Base-by-base conservation (phyloP, 2,329 filamentous ascomycete genomes). In the Neoascochyta sp. region DNA sequence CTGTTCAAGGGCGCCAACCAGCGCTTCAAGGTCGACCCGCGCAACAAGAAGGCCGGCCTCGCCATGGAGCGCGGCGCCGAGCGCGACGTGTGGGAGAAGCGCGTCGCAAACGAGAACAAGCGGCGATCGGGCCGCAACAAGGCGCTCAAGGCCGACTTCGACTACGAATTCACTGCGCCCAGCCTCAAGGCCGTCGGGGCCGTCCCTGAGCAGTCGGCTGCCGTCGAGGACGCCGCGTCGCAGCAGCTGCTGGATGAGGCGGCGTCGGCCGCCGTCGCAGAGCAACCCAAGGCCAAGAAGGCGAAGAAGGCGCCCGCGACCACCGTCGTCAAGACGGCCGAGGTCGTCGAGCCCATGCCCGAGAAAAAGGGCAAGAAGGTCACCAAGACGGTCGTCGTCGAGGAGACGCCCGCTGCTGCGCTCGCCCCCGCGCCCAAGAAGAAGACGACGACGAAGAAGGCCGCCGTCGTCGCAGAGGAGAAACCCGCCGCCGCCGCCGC, bases 1-100 rank as follows among this genome's bases (percentile, higher is more conserved):
- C 70, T 95, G 30, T 96, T 88, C 78, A 88, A 92, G 68, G 88
- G 88, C 20, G 86, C 88, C 53, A 90, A 93, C 65, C 80, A 79
- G 54, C 83, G 89, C 33, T 95, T 92, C 74, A 94, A 94, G 73
- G 75, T 75, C 41, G 80, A 90, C 9, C 90, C 92, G 12, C 83
- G 86, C 74, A 92, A 88, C 66, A 85, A 85, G 67, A 83, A 96
- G 61, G 84, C 83, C 38, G 86, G 86, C 27, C 73, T 79, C 50
- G 75, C 78, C 50, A 73, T 96, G 45, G 79, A 82, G 52, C 78
- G 81, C 57, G 83, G 85, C 22, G 75, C 78, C 45, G 78, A 82
- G 12, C 78, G 87, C 55, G 77, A 82, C 19, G 70, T 72, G n/a
- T 98, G 92, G 92, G 71, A 80, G 36, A 77, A 77, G 66, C 83